Base-by-base conservation (phyloP, 805 yeast genomes). In the Ogataea haglerorum region DNA sequence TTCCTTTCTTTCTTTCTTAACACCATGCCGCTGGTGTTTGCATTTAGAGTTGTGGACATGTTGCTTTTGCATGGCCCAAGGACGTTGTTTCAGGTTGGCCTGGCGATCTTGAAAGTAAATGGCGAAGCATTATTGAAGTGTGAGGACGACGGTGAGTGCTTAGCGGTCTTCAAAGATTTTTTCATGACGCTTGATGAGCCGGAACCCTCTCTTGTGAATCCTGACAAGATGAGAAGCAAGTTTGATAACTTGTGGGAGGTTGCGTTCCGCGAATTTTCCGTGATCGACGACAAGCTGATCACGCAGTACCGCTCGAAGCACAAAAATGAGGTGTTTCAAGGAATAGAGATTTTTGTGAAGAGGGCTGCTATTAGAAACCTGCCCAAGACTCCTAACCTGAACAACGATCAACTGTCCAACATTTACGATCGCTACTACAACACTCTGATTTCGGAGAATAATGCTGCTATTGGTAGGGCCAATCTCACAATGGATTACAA, bases 11-110 rank as follows among this genome's bases (percentile, higher is more conserved):
- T 93, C 28, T 93, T 86, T 61, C 75, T 91, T 50, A 90, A 85
- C 51, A 82, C 96, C 0, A 89, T 93, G 95, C 99, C 99, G 0
- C 67, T 93, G 50, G 89, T 89, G 5, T 91, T 80, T 65, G 96
- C 99, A 2, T 86, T 89, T 54, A 71, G 98, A 60, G 85, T 93
- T 34, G 73, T 91, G 54, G 99, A 93, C 61, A 83, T 89, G 16
- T 82, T 93, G 57, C 85, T 93, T 60, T 70, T 86, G 42, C 89
- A 89, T 60, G 99, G 99, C 1, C 81, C 95, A 2, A 81, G 80
- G 49, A 83, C 93, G 0, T 67, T 93, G 17, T 95, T 93, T 59
- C 98, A 93, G 63, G 90, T 93, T 6, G 95, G 96, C 0, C 67
- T 93, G 44, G 99, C 97, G 0, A 77, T 93, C n/a, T 64, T 93